A percentile compares a stretch with the other conserved stretches of the same genome.
Evolutionary conservation across 768 basidiomycete species (phyloP).

Genomic region (Boletus rubescentipes): DNA sequence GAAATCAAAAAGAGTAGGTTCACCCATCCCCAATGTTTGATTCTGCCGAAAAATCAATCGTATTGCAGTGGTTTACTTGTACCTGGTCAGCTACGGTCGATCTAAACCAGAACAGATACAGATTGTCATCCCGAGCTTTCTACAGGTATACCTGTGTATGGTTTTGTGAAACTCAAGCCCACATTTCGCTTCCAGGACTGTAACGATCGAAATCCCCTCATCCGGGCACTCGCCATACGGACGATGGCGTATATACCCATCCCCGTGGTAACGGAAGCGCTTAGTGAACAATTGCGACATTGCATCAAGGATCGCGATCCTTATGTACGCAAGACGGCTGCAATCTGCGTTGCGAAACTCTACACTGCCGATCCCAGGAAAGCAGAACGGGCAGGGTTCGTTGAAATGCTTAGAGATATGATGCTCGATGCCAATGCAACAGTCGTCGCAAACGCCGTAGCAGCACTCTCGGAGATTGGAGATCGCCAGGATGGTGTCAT

Average conservation of each 20-base stretch:
- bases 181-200: constrained; percentile 66
- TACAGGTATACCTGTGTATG: constrained; percentile 56
- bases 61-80: constrained; percentile 89
- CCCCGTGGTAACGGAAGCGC: constrained; percentile 78
- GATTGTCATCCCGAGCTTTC: constrained; percentile 85
- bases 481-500: constrained; percentile 94
- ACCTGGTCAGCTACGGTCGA: constrained; percentile 94
- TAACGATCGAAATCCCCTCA: constrained; percentile 92
- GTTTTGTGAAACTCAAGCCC: constrained; percentile 8
- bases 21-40: background rate
- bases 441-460: constrained; percentile 96
- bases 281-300: constrained; percentile 89
- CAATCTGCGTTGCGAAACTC: constrained; percentile 95
- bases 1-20: constrained; percentile 99
- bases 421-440: constrained; percentile 94
- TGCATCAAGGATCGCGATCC: constrained; percentile 93
- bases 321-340: constrained; percentile 98
- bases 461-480: constrained; percentile 94
- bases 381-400: constrained; percentile 88
- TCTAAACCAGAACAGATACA: constrained; percentile 92
- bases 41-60: background rate
- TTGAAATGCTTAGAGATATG: constrained; percentile 86
- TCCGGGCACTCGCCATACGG: constrained; percentile 94
- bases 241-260: constrained; percentile 99
- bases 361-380: constrained; percentile 85